These are phyloP conservation scores for Podospora australis DNA, from an alignment of 495 filamentous ascomycete species.

Conservation along the genomic window DNA sequence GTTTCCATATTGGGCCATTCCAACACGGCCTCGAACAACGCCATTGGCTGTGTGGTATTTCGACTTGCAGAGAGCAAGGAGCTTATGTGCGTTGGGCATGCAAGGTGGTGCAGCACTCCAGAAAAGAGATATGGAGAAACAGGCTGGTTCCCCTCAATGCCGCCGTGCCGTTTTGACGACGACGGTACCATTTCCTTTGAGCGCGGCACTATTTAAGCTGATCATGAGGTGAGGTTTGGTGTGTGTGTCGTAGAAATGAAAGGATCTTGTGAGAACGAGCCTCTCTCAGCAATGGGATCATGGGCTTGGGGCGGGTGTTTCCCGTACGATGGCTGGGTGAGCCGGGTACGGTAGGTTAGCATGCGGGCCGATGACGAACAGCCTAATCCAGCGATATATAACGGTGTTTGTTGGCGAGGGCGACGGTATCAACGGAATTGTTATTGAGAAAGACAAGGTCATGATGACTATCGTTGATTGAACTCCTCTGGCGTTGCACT, in stretches of 20 bases:
- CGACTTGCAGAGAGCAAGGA: constrained; percentile 17
- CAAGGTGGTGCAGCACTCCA: too few relatives aligned
- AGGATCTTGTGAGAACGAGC: too few relatives aligned
- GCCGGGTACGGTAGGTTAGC: background rate
- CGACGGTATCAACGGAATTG: background rate
- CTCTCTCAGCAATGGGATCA: too few relatives aligned
- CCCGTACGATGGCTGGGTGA: too few relatives aligned
- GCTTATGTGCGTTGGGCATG: background rate
- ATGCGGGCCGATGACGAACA: constrained; percentile 11
- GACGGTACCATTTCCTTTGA: too few relatives aligned
- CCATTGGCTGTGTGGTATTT: constrained; percentile 25
- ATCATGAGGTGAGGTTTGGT: too few relatives aligned
- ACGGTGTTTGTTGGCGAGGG: background rate
- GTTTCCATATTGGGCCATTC: constrained; percentile 20
- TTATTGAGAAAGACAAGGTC: constrained; percentile 1
- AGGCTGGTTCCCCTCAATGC: too few relatives aligned
- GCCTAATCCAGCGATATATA: constrained; percentile 8
- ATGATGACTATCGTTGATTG: constrained; percentile 3
- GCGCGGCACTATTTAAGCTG: too few relatives aligned
- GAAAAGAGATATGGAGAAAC: too few relatives aligned
- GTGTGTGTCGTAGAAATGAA: too few relatives aligned
- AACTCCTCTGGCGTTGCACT: constrained; percentile 1
- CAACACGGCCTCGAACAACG: background rate
- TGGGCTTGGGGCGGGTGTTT: too few relatives aligned
- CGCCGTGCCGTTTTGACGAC: too few relatives aligned